Evolutionary conservation across 163 green algal genomes (phyloP).

Genomic region (Smithsoniella earleae): DNA sequence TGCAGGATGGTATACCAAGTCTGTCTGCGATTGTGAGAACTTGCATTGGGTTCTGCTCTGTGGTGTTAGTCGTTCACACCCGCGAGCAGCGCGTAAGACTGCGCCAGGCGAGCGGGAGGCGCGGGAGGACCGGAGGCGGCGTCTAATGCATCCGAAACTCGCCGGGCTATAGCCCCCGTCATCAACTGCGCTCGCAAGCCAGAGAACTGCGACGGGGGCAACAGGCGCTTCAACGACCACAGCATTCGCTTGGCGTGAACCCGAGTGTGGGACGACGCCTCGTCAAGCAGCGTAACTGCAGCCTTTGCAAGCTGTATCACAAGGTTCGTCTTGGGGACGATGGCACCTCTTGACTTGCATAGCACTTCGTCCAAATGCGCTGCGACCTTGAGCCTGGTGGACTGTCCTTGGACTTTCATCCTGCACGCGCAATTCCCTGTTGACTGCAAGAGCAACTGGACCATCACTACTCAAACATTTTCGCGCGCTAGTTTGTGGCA

Average conservation of each 20-base stretch:
- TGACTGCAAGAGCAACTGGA: too few species aligned
- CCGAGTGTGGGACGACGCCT: not conserved
- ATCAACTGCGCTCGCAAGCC: not conserved
- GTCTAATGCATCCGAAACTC: not conserved
- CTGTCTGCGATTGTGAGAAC: too few species aligned
- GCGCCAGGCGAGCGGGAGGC: not conserved
- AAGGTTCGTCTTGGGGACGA: not conserved
- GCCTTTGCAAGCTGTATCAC: not conserved
- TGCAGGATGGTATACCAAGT: too few species aligned
- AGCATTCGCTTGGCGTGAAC: not conserved
- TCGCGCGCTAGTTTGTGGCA: too few species aligned
- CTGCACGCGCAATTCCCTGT: not conserved
- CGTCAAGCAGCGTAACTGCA: constrained; percentile 6
- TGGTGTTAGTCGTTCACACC: too few species aligned
- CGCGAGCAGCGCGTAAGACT: not conserved
- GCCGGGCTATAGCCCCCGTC: not conserved
- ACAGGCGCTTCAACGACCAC: constrained; percentile 12
- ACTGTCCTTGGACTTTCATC: not conserved
- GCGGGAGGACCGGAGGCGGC: not conserved
- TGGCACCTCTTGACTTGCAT: not conserved
- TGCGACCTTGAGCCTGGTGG: not conserved
- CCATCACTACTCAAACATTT: too few species aligned
- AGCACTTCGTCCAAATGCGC: constrained; percentile 2
- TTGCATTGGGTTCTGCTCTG: too few species aligned
- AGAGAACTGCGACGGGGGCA: not conserved